Base-by-base conservation (phyloP, 129 eudicot species). In the Flaveria linearis region DNA sequence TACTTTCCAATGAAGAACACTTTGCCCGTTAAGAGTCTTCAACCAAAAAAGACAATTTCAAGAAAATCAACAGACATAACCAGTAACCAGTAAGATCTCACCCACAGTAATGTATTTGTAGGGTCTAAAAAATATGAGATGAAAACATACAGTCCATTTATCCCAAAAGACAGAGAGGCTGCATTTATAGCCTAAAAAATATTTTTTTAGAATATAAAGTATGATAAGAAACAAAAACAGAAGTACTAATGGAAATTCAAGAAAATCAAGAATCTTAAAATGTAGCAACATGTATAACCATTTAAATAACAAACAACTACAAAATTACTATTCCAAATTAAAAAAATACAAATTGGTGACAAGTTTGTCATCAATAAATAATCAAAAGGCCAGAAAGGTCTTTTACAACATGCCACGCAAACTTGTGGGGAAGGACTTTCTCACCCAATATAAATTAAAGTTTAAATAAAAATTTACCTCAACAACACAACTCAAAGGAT, bases 361-460 rank as follows among this genome's bases (percentile, higher is more conserved):
- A 82, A 26, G 50, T 74, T 51, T 79, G 77, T 66, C 81, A 69
- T 53, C 53, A 62, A 82, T 20, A 41, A 78, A 79, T 67, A 74
- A 85, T 72, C 81, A 75, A 73, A 70, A 58, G 78, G 64, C 68
- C 83, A 39, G 51, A 68, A 65, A 43, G 84, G 77, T 69, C 76
- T 69, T 73, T 84, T 73, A 83, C 79, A 82, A 71, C 83, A 78
- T 73, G 82, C 74, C 85, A 84, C 85, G 69, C 69, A 83, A 71
- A 58, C 55, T 75, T 56, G 71, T 45, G 76, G 71, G 77, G 77
- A 80, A 78, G 71, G 68, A 47, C 68, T 83, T 82, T 78, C 78
- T 56, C 78, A 65, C 75, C 61, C 72, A 71, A 57, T 15, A 67
- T 61, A 71, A 87, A 71, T 71, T 50, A 56, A 63, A 76, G 78